Evolutionary conservation across 495 filamentous ascomycete species (phyloP).

Genomic region (Immersiella caudata): DNA sequence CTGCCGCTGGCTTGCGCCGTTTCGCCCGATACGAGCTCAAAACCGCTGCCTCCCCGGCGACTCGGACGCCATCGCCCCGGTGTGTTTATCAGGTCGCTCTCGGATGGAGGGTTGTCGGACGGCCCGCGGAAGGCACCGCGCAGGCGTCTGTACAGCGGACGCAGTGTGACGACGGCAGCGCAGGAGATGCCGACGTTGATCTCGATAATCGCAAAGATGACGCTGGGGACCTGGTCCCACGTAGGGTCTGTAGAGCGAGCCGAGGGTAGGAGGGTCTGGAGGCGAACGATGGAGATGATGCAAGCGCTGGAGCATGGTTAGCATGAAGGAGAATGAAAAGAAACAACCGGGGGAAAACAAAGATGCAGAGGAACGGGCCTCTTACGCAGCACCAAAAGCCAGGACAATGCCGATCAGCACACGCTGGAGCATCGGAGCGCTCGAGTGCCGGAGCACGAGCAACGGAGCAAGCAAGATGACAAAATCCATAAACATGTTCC

Average conservation of each 20-base stretch:
- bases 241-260: constrained; percentile 13
- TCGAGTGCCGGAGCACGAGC: constrained; percentile 14
- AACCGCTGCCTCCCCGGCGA: too few species aligned
- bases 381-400: constrained; percentile 16
- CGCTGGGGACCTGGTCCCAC: constrained; percentile 17
- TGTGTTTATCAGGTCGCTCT: too few species aligned
- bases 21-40: too few species aligned
- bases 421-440: constrained; percentile 12
- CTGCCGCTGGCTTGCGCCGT: too few species aligned
- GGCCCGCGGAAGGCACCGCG: neutral
- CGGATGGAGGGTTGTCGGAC: too few species aligned
- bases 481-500: constrained; percentile 16
- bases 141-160: constrained; percentile 10
- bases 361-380: neutral
- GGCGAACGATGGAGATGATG: constrained; percentile 16
- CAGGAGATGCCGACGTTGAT: constrained; percentile 23
- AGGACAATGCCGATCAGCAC: constrained; percentile 19
- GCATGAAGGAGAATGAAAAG: too few species aligned
- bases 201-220: constrained; percentile 17
- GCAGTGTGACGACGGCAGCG: constrained; percentile 16
- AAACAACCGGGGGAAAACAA: too few species aligned
- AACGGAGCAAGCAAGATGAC: constrained; percentile 15
- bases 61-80: too few species aligned
- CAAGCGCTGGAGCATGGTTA: constrained; percentile 6
- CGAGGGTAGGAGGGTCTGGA: constrained; percentile 15